A percentile compares a stretch with the other conserved stretches of the same genome.
Conservation (phyloP, 441 rosid genomes). For the Bruguiera hainesii region DNA sequence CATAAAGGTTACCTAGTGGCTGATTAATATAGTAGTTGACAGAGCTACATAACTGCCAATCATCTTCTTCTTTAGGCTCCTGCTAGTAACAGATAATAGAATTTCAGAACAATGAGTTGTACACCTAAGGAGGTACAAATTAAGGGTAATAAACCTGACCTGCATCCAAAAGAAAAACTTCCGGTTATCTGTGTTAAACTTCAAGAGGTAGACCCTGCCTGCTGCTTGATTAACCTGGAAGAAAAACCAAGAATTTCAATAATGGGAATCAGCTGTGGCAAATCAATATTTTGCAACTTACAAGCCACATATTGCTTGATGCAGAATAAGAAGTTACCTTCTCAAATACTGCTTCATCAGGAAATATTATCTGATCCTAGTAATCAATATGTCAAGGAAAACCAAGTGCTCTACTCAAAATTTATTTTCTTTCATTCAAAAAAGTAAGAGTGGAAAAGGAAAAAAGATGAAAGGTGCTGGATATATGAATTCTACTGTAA, state of each 20-base stretch:
- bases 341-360: constrained; percentile 92
- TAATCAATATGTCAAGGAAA: constrained; percentile 50
- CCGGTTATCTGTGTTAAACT: constrained; percentile 80
- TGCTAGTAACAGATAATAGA: constrained; percentile 23
- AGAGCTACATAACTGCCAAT: constrained; percentile 55
- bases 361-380: constrained; percentile 92
- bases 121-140: constrained; percentile 8
- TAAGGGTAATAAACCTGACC: constrained; percentile 34
- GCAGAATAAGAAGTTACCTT: constrained; percentile 47
- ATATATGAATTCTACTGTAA: background rate
- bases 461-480: background rate
- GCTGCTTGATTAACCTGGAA: constrained; percentile 81
- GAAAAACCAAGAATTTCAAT: background rate
- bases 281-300: background rate
- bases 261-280: background rate
- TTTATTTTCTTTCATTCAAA: background rate
- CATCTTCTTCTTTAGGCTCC: constrained; percentile 84
- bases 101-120: background rate
- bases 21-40: constrained; percentile 70
- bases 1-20: constrained; percentile 60
- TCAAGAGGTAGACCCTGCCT: constrained; percentile 83
- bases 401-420: background rate
- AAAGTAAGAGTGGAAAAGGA: background rate
- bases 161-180: constrained; percentile 97
- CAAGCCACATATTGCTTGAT: background rate